These are phyloP conservation scores for Microbotryum scabiosae DNA, from an alignment of 1,284 basidiomycete species.

Conservation along the genomic window DNA sequence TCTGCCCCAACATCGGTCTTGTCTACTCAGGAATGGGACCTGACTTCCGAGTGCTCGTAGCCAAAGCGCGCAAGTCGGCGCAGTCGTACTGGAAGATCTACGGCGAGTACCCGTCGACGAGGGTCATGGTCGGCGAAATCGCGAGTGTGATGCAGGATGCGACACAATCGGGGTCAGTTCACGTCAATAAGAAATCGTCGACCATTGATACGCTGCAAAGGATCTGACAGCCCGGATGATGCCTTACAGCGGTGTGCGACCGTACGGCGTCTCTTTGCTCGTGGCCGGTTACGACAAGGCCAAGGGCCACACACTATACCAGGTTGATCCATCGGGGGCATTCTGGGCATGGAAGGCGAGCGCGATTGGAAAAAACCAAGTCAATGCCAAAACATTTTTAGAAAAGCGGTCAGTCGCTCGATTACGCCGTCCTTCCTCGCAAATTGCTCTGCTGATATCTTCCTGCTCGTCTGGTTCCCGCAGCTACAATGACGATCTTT, in stretches of 20 bases:
- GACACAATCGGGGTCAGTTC: conserved; percentile 85
- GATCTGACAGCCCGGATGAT: too few relatives aligned
- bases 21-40: conserved; percentile 99
- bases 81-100: conserved; percentile 99
- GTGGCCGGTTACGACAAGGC: conserved; percentile 93
- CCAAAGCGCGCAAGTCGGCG: conserved; percentile 91
- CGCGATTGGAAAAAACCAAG: conserved; percentile 99
- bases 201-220: background rate
- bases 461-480: conserved; percentile 5
- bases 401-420: conserved; percentile 72
- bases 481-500: conserved; percentile 99
- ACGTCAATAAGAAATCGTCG: too few relatives aligned
- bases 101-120: conserved; percentile 96
- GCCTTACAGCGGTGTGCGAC: conserved; percentile 78
- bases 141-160: conserved; percentile 98
- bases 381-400: conserved; percentile 97
- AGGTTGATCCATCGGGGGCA: conserved; percentile 96
- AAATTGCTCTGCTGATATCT: background rate
- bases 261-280: conserved; percentile 91
- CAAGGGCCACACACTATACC: conserved; percentile 87
- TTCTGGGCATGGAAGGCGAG: conserved; percentile 99
- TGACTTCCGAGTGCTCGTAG: conserved; percentile 88
- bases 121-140: conserved; percentile 92
- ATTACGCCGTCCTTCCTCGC: background rate
- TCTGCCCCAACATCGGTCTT: conserved; percentile 98